A percentile compares a stretch with the other conserved stretches of the same genome.
Conservation (phyloP, 2,329 filamentous ascomycete species). For the Aureobasidium sp. region DNA sequence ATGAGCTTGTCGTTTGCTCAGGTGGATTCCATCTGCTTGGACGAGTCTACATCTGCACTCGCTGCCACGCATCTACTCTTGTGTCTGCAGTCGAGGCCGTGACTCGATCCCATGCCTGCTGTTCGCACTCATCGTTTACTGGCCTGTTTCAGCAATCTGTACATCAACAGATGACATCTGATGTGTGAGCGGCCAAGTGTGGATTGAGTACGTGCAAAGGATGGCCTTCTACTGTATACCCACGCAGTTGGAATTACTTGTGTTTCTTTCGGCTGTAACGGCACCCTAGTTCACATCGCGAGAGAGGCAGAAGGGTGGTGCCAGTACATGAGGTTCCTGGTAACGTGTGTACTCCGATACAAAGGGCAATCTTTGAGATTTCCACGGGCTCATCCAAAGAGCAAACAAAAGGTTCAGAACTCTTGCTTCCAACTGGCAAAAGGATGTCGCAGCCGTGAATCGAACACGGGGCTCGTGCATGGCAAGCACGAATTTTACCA, state of each 20-base stretch:
- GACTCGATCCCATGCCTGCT: too few relatives aligned
- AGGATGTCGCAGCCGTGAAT: slow-evolving; percentile 13
- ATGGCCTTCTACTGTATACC: neutral
- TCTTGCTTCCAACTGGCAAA: neutral
- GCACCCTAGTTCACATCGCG: too few relatives aligned
- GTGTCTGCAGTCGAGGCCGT: neutral
- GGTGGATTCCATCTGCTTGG: neutral
- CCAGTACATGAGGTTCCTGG: neutral
- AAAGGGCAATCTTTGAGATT: too few relatives aligned
- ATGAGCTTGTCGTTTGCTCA: neutral
- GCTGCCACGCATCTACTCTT: neutral
- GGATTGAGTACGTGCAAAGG: neutral
- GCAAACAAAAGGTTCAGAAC: neutral
- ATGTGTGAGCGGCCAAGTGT: neutral
- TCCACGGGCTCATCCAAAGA: too few relatives aligned
- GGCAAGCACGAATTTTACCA: slow-evolving; percentile 13
- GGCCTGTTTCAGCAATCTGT: neutral
- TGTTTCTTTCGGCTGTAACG: too few relatives aligned
- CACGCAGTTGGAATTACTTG: neutral
- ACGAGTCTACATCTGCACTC: neutral
- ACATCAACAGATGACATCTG: neutral
- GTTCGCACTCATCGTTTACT: neutral
- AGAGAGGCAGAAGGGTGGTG: neutral
- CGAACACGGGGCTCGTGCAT: slow-evolving; percentile 13
- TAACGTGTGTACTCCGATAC: too few relatives aligned